phyloP scores from a whole-genome alignment of 2,329 filamentous ascomycete species.

The Aspergillus arachidicola region DNA sequence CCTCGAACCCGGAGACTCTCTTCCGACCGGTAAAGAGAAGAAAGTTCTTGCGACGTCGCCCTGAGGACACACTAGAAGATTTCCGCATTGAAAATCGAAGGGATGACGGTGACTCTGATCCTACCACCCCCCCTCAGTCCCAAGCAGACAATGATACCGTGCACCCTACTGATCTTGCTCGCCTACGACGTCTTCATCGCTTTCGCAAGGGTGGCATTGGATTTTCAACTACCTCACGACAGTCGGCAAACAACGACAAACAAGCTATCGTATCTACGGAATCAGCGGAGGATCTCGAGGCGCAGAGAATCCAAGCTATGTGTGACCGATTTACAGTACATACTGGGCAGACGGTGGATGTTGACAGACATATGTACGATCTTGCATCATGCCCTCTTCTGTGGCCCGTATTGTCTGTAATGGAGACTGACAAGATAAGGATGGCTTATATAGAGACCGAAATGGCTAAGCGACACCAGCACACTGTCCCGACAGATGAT shows the following conservation, averaged over 20 bases:
- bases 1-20: constrained; percentile 32
- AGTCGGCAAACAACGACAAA: constrained; percentile 18
- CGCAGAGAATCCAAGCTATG: constrained; percentile 43
- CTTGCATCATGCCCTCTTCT: not conserved
- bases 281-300: constrained; percentile 35
- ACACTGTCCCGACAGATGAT: constrained; percentile 22
- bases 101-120: constrained; percentile 6
- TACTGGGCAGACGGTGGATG: constrained; percentile 60
- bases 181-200: constrained; percentile 40
- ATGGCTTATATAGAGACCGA: constrained; percentile 68
- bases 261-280: constrained; percentile 21
- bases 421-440: constrained; percentile 63
- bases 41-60: constrained; percentile 53
- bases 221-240: constrained; percentile 42
- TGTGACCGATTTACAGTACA: constrained; percentile 59
- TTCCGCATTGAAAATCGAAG: constrained; percentile 6
- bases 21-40: constrained; percentile 55
- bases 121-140: constrained; percentile 14
- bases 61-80: constrained; percentile 23
- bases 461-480: constrained; percentile 57
- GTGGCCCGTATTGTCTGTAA: constrained; percentile 15
- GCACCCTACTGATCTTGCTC: constrained; percentile 37
- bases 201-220: constrained; percentile 49
- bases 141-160: constrained; percentile 16
- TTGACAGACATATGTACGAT: constrained; percentile 67